Conservation (phyloP, 441 rosid species). For the Euphorbia schlechtendalii region DNA sequence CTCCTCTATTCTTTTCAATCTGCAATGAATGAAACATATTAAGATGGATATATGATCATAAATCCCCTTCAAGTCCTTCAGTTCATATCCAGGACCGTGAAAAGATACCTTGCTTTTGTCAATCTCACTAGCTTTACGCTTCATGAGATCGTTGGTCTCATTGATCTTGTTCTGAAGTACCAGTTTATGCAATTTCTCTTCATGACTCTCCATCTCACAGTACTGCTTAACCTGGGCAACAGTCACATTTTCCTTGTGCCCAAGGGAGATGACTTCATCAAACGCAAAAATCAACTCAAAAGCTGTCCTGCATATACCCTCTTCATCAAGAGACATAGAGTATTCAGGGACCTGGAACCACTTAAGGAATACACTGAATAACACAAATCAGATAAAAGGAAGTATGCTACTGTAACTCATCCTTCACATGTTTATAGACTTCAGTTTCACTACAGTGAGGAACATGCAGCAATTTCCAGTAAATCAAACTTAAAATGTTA, state of each 20-base stretch:
- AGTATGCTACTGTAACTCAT: background rate
- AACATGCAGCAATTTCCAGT: background rate
- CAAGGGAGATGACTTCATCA: slow-evolving; percentile 98
- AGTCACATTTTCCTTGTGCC: slow-evolving; percentile 95
- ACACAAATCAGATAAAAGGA: background rate
- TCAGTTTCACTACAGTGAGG: background rate
- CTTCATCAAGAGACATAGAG: slow-evolving; percentile 75
- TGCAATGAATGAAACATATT: slow-evolving; percentile 22
- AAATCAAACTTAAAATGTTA: background rate
- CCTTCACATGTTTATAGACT: background rate
- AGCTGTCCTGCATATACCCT: slow-evolving; percentile 77
- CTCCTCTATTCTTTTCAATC: slow-evolving; percentile 89
- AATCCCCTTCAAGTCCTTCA: slow-evolving; percentile 1
- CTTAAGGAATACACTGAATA: slow-evolving; percentile 36
- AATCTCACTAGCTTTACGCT: slow-evolving; percentile 96
- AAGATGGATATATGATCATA: background rate
- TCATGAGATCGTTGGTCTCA: slow-evolving; percentile 96
- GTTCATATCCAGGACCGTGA: background rate
- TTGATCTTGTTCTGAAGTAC: slow-evolving; percentile 94
- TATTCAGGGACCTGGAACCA: slow-evolving; percentile 87
- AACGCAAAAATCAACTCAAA: slow-evolving; percentile 93
- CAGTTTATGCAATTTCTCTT: slow-evolving; percentile 90
- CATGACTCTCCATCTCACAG: slow-evolving; percentile 99
- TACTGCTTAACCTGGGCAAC: slow-evolving; percentile 95
- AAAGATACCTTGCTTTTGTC: slow-evolving; percentile 90